phyloP scores from a whole-genome alignment of 331 rosid species.

The Quercus phellos region DNA sequence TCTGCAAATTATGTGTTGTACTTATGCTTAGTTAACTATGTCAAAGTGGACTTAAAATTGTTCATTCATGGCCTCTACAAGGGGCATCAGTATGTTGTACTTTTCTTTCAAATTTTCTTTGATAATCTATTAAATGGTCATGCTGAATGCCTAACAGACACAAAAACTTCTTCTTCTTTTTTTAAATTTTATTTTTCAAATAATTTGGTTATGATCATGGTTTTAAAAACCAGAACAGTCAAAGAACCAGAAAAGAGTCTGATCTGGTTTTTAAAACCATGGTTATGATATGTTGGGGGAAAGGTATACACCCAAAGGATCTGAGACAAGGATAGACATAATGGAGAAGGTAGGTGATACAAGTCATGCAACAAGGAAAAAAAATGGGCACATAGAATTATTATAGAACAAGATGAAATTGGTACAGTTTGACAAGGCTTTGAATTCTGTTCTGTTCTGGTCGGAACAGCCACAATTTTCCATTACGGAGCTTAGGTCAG shows the following conservation, averaged over 20 bases:
- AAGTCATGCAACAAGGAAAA: slow-evolving; percentile 2
- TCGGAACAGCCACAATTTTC: too few relatives aligned
- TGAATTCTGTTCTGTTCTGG: too few relatives aligned
- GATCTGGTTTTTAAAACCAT: background rate
- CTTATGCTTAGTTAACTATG: slow-evolving; percentile 10
- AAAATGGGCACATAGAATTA: background rate
- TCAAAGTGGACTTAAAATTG: background rate
- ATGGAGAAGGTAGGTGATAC: background rate
- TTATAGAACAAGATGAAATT: background rate
- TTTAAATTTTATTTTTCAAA: background rate
- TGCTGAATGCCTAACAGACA: background rate
- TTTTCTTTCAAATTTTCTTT: background rate
- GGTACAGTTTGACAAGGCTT: background rate
- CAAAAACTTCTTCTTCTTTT: background rate
- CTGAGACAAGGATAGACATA: background rate
- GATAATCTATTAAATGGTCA: background rate
- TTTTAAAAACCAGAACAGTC: too few relatives aligned
- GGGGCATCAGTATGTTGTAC: background rate
- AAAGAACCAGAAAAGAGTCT: too few relatives aligned
- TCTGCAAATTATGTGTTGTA: background rate
- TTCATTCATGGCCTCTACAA: background rate
- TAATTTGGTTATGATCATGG: background rate
- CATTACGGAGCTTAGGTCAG: too few relatives aligned
- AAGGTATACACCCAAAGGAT: background rate
- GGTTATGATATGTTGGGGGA: background rate